phyloP scores from a whole-genome alignment of 2,329 filamentous ascomycete species.

The Fusarium luffae region DNA sequence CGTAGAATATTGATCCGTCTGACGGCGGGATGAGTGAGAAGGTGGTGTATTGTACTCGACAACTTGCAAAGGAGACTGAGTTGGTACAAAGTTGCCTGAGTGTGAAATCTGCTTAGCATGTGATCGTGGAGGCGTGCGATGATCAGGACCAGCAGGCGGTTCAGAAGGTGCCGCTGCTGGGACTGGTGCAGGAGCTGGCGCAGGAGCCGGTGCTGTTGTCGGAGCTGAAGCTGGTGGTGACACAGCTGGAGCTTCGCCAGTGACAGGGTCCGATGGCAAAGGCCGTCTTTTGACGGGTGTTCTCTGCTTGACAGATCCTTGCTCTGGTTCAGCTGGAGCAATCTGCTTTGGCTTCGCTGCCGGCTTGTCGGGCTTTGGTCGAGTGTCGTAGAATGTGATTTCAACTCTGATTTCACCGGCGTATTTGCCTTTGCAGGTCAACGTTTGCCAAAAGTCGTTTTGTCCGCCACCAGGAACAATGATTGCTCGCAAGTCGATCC shows the following conservation, averaged over 20 bases:
- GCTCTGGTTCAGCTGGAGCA: conserved; percentile 51
- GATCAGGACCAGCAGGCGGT: conserved; percentile 53
- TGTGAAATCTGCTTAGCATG: conserved; percentile 56
- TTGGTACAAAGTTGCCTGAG: conserved; percentile 55
- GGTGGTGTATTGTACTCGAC: conserved; percentile 62
- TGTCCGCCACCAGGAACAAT: conserved; percentile 90
- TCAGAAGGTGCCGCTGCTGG: conserved; percentile 43
- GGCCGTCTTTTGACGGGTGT: conserved; percentile 83
- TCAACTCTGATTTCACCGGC: conserved; percentile 95
- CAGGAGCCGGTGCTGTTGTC: conserved; percentile 10
- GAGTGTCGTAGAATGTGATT: conserved; percentile 93
- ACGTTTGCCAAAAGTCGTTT: conserved; percentile 88
- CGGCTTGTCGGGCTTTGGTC: conserved; percentile 81
- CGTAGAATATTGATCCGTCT: conserved; percentile 53
- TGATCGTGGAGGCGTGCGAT: conserved; percentile 60
- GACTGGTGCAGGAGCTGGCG: conserved; percentile 4
- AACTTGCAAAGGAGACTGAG: conserved; percentile 64
- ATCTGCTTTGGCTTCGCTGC: conserved; percentile 62
- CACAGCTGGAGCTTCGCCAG: conserved; percentile 58
- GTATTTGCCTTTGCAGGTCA: conserved; percentile 93
- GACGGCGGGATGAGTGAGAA: conserved; percentile 49
- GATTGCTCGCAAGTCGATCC: conserved; percentile 84
- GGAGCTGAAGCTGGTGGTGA: conserved; percentile 24
- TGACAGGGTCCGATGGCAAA: conserved; percentile 81
- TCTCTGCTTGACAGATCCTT: conserved; percentile 58